Base-by-base conservation (phyloP, 2,329 filamentous ascomycete genomes). In the Helicocarpus griseus region DNA sequence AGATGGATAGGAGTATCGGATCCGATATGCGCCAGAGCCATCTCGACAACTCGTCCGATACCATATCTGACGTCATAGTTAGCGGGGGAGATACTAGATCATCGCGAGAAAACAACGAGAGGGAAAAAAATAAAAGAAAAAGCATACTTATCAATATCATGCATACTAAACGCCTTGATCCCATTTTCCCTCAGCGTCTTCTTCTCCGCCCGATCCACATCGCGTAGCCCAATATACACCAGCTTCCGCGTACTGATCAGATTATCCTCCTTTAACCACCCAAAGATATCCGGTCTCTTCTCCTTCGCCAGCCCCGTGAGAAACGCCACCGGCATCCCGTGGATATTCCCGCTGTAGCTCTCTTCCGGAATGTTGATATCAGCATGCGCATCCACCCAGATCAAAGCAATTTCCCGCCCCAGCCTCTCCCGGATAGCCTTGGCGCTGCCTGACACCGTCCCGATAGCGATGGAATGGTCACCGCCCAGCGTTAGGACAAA, bases 131-230 rank as follows among this genome's bases (percentile, higher is more conserved):
- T 9, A n/a, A n/a, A 14, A 29, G 5, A 6, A 29, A 7, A 22
- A 47, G 65, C 78, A 62, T 74, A 89, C 86, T 81, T 79, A 71
- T 98, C 93, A 69, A 98, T 86, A 66, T 98, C 93, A 67, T 95
- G 93, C 93, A 98, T 98, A 73, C 86, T 91, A 65, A 97, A 98
- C 3, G 91, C 91, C 76, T 88, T 91, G 75, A 98, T 93, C 39
- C 86, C 85, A 64, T 97, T 77, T 58, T 97, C 88, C 53, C 85
- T 79, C 57, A 98, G 74, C 55, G 96, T 87, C 73, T 83, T 80
- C 84, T 96, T 97, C 82, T 98, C 93, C 39, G 83, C 87, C n/a
- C 80, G 71, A 67, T 98, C 93, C 28, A 97, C 89, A 65, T 97
- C 93, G 39, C 93, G 79, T 63, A 98, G 77, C 29, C 90, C 93